phyloP scores from a whole-genome alignment of 176 grass and related monocot species.

The Rhynchospora tenuis region DNA sequence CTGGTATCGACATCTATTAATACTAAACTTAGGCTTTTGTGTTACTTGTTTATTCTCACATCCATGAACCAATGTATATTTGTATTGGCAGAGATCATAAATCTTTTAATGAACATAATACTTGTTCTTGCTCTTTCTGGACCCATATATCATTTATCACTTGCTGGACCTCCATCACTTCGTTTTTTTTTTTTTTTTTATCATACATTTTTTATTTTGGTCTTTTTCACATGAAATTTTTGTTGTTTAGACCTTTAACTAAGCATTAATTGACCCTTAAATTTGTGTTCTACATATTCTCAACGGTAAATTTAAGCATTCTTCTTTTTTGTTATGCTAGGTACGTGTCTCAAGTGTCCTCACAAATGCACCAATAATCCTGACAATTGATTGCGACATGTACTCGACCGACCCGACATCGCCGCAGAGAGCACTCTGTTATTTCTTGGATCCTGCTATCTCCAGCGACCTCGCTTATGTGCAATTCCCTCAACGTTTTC shows the following conservation, averaged over 20 bases:
- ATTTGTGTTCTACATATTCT: no score
- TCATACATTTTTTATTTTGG: background rate
- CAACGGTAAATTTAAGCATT: background rate
- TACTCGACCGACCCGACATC: constrained; percentile 30
- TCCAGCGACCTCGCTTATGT: constrained; percentile 26
- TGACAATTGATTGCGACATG: constrained; percentile 44
- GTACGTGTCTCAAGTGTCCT: constrained; percentile 30
- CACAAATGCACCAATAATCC: constrained; percentile 33
- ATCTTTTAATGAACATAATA: background rate
- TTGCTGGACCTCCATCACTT: no score
- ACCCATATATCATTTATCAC: no score
- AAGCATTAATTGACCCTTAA: no score
- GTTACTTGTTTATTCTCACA: background rate
- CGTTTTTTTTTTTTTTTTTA: no score
- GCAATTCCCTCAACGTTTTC: constrained; percentile 42
- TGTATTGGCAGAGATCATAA: background rate
- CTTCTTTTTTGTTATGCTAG: background rate
- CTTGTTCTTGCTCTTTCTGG: no score
- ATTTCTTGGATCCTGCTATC: constrained; percentile 28
- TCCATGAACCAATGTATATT: background rate
- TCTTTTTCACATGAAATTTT: no score
- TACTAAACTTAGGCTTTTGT: background rate
- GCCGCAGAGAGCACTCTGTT: constrained; percentile 30
- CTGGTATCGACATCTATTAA: constrained; percentile 15
- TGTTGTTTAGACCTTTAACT: no score